Conservation (phyloP, 2,329 filamentous ascomycete species). For the Nemania serpens region DNA sequence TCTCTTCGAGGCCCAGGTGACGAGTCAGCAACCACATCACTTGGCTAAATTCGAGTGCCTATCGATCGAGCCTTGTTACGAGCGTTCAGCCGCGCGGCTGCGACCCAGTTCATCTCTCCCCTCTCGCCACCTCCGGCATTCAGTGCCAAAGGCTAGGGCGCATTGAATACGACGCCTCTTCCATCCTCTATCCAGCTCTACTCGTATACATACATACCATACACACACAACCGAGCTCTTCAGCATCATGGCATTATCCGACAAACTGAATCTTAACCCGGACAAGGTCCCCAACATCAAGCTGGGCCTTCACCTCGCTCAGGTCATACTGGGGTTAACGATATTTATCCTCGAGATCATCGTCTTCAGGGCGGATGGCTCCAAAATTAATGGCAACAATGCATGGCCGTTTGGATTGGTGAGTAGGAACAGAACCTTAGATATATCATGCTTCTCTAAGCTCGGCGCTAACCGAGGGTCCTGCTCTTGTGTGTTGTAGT, state of each 20-base stretch:
- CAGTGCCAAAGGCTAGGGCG: slow-evolving; percentile 1
- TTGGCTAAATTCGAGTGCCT: slow-evolving; percentile 3
- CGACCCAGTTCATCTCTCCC: background rate
- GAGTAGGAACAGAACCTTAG: slow-evolving; percentile 40
- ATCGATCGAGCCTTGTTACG: background rate
- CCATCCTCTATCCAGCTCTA: background rate
- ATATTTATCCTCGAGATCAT: slow-evolving; percentile 64
- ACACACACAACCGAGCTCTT: slow-evolving; percentile 1
- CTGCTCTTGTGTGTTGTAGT: slow-evolving; percentile 47
- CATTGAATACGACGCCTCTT: slow-evolving; percentile 3
- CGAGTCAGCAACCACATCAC: background rate
- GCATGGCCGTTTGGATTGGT: slow-evolving; percentile 69
- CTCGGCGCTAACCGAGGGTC: slow-evolving; percentile 5
- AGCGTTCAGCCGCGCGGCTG: slow-evolving; percentile 15
- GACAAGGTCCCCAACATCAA: slow-evolving; percentile 61
- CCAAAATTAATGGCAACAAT: slow-evolving; percentile 60
- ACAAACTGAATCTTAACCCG: slow-evolving; percentile 57
- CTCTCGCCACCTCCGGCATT: background rate
- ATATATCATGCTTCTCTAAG: background rate
- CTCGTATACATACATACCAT: too few relatives aligned
- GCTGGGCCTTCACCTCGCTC: slow-evolving; percentile 59
- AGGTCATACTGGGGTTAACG: slow-evolving; percentile 59
- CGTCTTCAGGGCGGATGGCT: slow-evolving; percentile 56
- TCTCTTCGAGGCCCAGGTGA: slow-evolving; percentile 7
- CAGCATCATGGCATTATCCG: slow-evolving; percentile 45